These are phyloP conservation scores for Emergomyces pasteurianus DNA, from an alignment of 2,329 filamentous ascomycete genomes.

Conservation along the genomic window DNA sequence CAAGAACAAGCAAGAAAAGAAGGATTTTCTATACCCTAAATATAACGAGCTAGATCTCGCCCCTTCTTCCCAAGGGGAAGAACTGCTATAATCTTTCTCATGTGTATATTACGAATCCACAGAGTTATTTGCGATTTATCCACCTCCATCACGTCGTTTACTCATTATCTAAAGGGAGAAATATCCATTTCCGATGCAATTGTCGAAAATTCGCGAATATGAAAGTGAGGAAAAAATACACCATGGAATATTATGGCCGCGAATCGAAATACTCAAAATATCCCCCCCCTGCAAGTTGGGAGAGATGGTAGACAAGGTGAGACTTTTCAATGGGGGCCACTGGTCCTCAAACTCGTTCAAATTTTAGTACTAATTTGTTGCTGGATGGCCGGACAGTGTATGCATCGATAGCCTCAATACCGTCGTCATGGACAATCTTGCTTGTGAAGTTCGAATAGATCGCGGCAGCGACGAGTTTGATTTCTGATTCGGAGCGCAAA, in stretches of 20 bases:
- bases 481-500: conserved; percentile 39
- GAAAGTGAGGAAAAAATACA: not conserved
- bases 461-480: conserved; percentile 58
- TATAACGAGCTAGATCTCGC: not conserved
- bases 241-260: not conserved
- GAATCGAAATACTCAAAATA: not conserved
- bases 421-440: conserved; percentile 48
- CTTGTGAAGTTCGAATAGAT: conserved; percentile 59
- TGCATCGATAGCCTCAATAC: conserved; percentile 53
- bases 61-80: not conserved
- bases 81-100: not conserved
- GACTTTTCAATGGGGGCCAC: not conserved
- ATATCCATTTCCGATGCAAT: not conserved
- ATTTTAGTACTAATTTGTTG: conserved; percentile 48
- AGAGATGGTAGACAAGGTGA: not conserved
- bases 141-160: not conserved
- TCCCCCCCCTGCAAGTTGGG: not conserved
- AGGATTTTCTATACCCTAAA: not conserved
- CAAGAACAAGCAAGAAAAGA: not conserved
- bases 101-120: not conserved
- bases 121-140: not conserved
- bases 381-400: conserved; percentile 49
- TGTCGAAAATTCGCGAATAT: not conserved
- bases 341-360: conserved; percentile 25
- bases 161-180: not conserved